Conservation (phyloP, 805 yeast species). For the Diddensiella santjacobensis region DNA sequence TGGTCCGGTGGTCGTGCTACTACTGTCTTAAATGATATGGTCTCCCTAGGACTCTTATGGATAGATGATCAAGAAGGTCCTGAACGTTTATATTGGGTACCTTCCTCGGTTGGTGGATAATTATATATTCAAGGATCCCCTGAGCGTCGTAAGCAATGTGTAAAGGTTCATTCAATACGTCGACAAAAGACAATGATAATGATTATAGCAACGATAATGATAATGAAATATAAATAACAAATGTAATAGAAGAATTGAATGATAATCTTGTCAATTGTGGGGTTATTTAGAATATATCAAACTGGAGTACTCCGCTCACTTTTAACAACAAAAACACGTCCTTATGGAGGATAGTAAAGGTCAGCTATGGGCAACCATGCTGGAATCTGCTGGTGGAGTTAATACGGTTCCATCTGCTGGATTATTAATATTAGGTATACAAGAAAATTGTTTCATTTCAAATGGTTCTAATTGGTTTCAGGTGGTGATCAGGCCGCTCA, state of each 20-base stretch:
- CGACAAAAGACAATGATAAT: too few species aligned
- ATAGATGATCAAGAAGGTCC: slow-evolving; percentile 47
- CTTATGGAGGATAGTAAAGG: background rate
- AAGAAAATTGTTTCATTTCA: background rate
- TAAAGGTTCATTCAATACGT: too few species aligned
- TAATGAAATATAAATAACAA: too few species aligned
- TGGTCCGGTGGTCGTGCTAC: slow-evolving; percentile 68
- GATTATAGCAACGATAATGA: too few species aligned
- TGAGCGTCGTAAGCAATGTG: too few species aligned
- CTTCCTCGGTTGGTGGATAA: slow-evolving; percentile 28
- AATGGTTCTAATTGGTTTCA: background rate
- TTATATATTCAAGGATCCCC: too few species aligned
- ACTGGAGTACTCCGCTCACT: too few species aligned
- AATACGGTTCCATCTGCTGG: background rate
- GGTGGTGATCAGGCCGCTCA: slow-evolving; percentile 8
- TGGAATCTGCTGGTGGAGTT: slow-evolving; percentile 4
- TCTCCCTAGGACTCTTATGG: slow-evolving; percentile 82
- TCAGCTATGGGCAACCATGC: slow-evolving; percentile 5
- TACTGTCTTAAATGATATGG: slow-evolving; percentile 71
- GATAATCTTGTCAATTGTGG: too few species aligned
- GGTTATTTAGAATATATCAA: too few species aligned
- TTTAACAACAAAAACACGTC: background rate
- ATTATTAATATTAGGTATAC: background rate
- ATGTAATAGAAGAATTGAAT: too few species aligned
- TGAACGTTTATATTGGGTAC: slow-evolving; percentile 38